Conservation (phyloP, 2,329 filamentous ascomycete species). For the Pleochaeta shiraiana region DNA sequence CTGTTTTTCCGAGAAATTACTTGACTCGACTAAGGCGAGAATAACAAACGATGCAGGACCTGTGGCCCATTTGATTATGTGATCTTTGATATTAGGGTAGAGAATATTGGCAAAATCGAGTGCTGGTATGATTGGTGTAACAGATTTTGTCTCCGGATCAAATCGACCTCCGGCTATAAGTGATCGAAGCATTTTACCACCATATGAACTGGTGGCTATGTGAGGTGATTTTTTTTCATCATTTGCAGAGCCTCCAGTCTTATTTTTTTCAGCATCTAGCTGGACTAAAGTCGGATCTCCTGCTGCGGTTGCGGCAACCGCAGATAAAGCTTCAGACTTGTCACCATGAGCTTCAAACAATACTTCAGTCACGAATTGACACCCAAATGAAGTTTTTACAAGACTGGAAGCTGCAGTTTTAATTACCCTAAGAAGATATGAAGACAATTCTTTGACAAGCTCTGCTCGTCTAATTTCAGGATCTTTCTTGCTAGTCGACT, state of each 20-base stretch:
- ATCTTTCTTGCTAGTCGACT: constrained; percentile 84
- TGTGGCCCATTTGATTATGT: constrained; percentile 65
- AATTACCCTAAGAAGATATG: constrained; percentile 54
- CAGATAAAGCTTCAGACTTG: constrained; percentile 50
- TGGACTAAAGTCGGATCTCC: constrained; percentile 26
- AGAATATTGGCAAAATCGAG: constrained; percentile 62
- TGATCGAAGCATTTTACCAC: constrained; percentile 73
- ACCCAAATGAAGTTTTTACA: constrained; percentile 56
- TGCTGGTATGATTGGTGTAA: constrained; percentile 51
- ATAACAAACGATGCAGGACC: constrained; percentile 74
- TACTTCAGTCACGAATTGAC: constrained; percentile 67
- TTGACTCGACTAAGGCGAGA: constrained; percentile 56
- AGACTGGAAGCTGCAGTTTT: constrained; percentile 44
- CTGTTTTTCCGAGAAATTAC: constrained; percentile 41
- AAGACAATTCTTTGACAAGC: constrained; percentile 50
- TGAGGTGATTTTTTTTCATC: constrained; percentile 22
- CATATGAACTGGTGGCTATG: constrained; percentile 36
- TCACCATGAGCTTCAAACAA: constrained; percentile 57
- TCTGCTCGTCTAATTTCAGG: constrained; percentile 53
- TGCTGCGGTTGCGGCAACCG: constrained; percentile 40
- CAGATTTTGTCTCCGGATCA: constrained; percentile 47
- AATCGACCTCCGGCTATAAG: constrained; percentile 78
- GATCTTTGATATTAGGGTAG: constrained; percentile 58
- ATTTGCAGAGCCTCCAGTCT: not conserved
- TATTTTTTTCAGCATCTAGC: constrained; percentile 18